Percentiles rank a stretch among this genome's conserved stretches.
Evolutionary conservation across 2,329 filamentous ascomycete species (phyloP).

Genomic region (Domatiomyces globalis): DNA sequence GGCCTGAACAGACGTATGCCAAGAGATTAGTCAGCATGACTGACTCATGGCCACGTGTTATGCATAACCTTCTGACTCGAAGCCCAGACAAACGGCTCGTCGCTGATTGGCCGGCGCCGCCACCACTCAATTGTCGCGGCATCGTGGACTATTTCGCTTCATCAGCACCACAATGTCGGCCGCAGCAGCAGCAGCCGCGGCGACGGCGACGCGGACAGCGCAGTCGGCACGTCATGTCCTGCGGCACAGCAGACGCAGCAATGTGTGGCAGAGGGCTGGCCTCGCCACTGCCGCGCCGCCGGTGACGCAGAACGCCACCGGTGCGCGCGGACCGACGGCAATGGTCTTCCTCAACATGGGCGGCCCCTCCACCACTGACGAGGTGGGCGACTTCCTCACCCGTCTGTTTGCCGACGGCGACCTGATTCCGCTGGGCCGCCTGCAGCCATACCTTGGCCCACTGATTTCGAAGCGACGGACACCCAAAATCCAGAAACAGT

Average conservation of each 20-base stretch:
- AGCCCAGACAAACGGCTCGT: background rate
- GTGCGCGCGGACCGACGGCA: slow-evolving; percentile 69
- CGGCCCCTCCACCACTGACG: slow-evolving; percentile 71
- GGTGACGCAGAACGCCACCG: slow-evolving; percentile 62
- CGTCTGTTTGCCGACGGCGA: slow-evolving; percentile 87
- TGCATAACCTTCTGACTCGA: background rate
- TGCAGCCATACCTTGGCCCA: slow-evolving; percentile 82
- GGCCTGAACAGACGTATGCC: too few relatives aligned
- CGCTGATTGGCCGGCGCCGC: background rate
- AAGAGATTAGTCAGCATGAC: too few relatives aligned
- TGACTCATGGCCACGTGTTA: background rate
- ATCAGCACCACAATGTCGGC: background rate
- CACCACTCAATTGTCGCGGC: background rate
- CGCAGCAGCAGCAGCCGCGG: background rate
- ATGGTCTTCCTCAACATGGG: slow-evolving; percentile 99
- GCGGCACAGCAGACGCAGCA: background rate
- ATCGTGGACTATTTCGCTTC: background rate
- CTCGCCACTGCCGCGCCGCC: slow-evolving; percentile 53
- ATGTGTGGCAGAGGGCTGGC: background rate
- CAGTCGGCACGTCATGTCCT: background rate
- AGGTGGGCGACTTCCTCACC: slow-evolving; percentile 81
- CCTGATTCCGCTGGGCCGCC: slow-evolving; percentile 81
- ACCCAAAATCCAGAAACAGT: slow-evolving; percentile 93
- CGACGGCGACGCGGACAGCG: background rate
- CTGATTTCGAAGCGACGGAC: slow-evolving; percentile 76